Evolutionary conservation across 2,329 filamentous ascomycete genomes (phyloP), one percentile per base, ranked within the genome.

Genomic region (Fonsecaea multimorphosa): DNA sequence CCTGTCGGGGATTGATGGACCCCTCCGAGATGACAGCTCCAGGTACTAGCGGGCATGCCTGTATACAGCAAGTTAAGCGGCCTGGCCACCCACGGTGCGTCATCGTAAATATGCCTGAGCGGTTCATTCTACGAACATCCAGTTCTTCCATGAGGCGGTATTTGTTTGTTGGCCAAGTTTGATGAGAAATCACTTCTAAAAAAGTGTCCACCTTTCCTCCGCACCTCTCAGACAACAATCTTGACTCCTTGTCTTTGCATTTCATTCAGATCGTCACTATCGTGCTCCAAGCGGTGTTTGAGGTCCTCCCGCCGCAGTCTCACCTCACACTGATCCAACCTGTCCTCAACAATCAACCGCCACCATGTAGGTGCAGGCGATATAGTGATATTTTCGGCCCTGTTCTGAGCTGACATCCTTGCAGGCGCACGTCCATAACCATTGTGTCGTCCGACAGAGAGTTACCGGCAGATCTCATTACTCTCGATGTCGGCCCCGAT

Each of bases 341-440:
- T 22, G 11, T 49, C 44, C 38, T 27, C 19, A 12, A 24, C 19
- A 49, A 7, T 6, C 44, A 49, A 49, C 27, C 52, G 4, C 19
- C 59, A 61, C 38, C 57, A 65, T 66, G 64, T 66, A 58, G 6
- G 64, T 64, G 38, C 36, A 63, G 40, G 49, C 36, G 19, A 44
- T 34, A 24, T 11, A 14, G 22, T 24, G 44, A 49, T 12, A 49
- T 1, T 49, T 1, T 14, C 22, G 11, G 9, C 11, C 3, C 29
- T 12, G 19, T 27, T 29, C 38, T 19, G 38, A 38, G 56, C 66
- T 69, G 49, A 67, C 62, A 31, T 57, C 1, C 55, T 16, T 59
- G 65, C 72, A 97, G 92, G 93, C 91, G 89, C 79, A 90, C 96
- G 80, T 95, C 92, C 59, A 87, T 97, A 78, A 92, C 87, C 78